Base-by-base conservation (phyloP, 192 early-diverging fungal genomes). In the Dissophora ornata region DNA sequence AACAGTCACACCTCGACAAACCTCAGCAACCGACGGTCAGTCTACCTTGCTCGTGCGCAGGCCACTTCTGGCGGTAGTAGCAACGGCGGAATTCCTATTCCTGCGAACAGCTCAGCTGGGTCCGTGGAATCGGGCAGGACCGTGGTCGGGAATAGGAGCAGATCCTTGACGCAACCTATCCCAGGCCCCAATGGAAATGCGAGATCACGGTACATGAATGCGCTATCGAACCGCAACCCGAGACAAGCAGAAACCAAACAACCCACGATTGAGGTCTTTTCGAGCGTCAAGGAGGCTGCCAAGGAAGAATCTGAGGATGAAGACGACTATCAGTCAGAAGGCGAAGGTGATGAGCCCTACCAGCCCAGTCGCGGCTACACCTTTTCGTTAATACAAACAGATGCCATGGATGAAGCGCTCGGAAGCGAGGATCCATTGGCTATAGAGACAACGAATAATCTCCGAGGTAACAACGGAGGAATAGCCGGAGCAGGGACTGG, bases 301-400 rank as follows among this genome's bases (percentile, higher is more conserved):
- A 81, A 80, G 33, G 84, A 88, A 40, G 82, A 86, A 49, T 83
- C 83, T 10, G 89, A 89, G 9, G 88, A 90, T 29, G 89, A 88
- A 11, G 87, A 90, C 13, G 83, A 84, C 36, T 84, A 84, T 15
- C 65, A 78, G 22, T 80, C 61, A 13, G 70, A 65, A 25, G 74
- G 79, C 22, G 69, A 71, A 19, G 83, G 81, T 19, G 80, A 83
- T 21, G 62, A 75, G 24, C 51, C 47, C 8, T 80, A 77, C 8
- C 44, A 67, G 25, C 74, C 80, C 13, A 78, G 60, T 7, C 71
- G 81, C 9, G 79, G 79, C 24, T 77, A 77, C 40, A 82, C 69
- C 1, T 85, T 88, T 47, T 86, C 83, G 22, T 46, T 88, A 18
- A 86, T 80, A 13, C 67, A 71, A 50, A 86, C 87, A 1, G 87